phyloP scores from a whole-genome alignment of 2,329 filamentous ascomycete species.

The Colletotrichum aenigma region DNA sequence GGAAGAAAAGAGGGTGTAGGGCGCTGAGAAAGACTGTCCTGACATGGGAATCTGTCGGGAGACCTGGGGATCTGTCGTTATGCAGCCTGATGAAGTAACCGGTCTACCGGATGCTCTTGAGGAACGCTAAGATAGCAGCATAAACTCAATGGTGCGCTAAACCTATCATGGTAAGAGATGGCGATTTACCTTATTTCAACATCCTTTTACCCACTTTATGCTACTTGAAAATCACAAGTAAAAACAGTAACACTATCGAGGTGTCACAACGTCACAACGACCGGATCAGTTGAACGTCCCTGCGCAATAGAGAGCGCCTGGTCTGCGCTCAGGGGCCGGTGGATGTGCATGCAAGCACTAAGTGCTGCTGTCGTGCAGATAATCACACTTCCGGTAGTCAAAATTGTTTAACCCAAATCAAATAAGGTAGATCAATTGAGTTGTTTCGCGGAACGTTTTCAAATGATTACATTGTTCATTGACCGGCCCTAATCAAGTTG shows the following conservation, averaged over 20 bases:
- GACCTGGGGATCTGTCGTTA: not conserved
- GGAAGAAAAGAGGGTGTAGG: not conserved
- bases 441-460: not conserved
- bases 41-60: not conserved
- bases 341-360: not conserved
- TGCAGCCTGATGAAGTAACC: not conserved
- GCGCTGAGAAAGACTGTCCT: not conserved
- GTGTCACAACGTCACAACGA: not conserved
- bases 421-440: not conserved
- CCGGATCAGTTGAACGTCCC: not conserved
- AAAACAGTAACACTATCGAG: not conserved
- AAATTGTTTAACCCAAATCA: not conserved
- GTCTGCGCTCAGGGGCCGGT: not conserved
- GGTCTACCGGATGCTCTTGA: not conserved
- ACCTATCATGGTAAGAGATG: not conserved
- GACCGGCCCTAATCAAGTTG: not conserved
- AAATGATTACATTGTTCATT: not conserved
- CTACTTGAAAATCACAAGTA: not conserved
- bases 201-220: not conserved
- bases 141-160: not conserved
- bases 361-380: not conserved
- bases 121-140: not conserved
- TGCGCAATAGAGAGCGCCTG: not conserved
- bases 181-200: not conserved
- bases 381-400: not conserved